Conservation (phyloP, 108 stramenopile species). For the Aurantiochytrium sp. region DNA sequence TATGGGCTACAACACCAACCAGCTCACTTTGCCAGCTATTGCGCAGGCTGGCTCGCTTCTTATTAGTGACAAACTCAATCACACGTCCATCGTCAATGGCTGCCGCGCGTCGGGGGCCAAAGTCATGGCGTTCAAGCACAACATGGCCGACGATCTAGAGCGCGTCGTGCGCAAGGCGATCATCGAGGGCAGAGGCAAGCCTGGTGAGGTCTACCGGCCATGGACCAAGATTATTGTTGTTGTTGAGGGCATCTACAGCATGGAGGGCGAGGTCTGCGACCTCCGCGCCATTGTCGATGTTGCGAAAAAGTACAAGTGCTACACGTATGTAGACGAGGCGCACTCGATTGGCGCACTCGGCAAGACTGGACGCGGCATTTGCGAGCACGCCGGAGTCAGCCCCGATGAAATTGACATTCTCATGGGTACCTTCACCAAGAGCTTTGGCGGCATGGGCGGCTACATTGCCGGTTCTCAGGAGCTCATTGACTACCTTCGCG, state of each 20-base stretch:
- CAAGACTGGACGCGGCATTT: constrained; percentile 80
- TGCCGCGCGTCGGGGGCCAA: constrained; percentile 82
- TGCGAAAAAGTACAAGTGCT: constrained; percentile 87
- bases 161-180: constrained; percentile 80
- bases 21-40: constrained; percentile 87
- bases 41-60: constrained; percentile 71
- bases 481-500: constrained; percentile 68
- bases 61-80: constrained; percentile 89
- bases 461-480: constrained; percentile 84
- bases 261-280: constrained; percentile 97
- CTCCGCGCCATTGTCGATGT: constrained; percentile 76
- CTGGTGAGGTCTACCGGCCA: constrained; percentile 76
- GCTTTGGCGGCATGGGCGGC: constrained; percentile 98
- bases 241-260: constrained; percentile 96
- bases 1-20: constrained; percentile 99
- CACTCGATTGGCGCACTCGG: constrained; percentile 98
- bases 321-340: constrained; percentile 90
- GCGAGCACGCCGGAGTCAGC: constrained; percentile 89
- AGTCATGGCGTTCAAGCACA: constrained; percentile 93
- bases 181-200: constrained; percentile 66
- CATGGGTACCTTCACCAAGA: constrained; percentile 99
- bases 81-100: constrained; percentile 95
- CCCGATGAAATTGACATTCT: constrained; percentile 86
- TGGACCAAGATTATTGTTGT: constrained; percentile 94
- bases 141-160: constrained; percentile 75